These are phyloP conservation scores for Usnea hakonensis DNA, from an alignment of 495 filamentous ascomycete species.

Conservation along the genomic window DNA sequence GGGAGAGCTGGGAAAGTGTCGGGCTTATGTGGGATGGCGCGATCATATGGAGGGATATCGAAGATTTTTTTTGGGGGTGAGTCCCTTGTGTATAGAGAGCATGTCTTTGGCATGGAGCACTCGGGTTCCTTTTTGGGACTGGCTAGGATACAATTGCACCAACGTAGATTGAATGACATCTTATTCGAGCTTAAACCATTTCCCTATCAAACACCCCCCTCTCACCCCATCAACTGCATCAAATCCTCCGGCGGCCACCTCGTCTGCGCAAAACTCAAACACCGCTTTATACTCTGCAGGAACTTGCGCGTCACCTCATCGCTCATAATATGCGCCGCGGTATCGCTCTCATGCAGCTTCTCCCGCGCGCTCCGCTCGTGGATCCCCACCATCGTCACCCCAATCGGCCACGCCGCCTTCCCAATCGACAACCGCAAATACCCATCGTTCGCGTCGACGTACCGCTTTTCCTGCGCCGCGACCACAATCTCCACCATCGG, in stretches of 20 bases:
- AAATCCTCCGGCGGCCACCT: slow-evolving; percentile 92
- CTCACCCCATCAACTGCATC: slow-evolving; percentile 87
- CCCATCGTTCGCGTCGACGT: slow-evolving; percentile 94
- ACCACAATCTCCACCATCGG: slow-evolving; percentile 90
- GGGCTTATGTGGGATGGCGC: not conserved
- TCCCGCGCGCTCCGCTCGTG: slow-evolving; percentile 93
- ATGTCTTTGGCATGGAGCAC: not conserved
- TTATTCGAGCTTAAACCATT: not conserved
- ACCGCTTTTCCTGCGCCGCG: slow-evolving; percentile 79
- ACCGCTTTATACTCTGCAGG: slow-evolving; percentile 95
- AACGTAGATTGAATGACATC: not conserved
- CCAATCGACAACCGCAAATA: slow-evolving; percentile 91
- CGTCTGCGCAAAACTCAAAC: slow-evolving; percentile 91
- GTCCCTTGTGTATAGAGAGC: not conserved
- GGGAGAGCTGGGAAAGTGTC: too few relatives aligned
- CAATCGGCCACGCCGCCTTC: slow-evolving; percentile 98
- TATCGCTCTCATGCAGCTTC: slow-evolving; percentile 82
- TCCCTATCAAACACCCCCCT: slow-evolving; percentile 33
- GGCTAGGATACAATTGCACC: not conserved
- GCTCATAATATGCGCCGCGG: slow-evolving; percentile 91
- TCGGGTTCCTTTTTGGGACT: not conserved
- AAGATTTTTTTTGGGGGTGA: not conserved
- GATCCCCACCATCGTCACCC: slow-evolving; percentile 99
- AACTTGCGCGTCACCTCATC: slow-evolving; percentile 94
- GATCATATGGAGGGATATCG: not conserved